Conservation (phyloP, 2,329 filamentous ascomycete genomes). For the Camillea tinctor region DNA sequence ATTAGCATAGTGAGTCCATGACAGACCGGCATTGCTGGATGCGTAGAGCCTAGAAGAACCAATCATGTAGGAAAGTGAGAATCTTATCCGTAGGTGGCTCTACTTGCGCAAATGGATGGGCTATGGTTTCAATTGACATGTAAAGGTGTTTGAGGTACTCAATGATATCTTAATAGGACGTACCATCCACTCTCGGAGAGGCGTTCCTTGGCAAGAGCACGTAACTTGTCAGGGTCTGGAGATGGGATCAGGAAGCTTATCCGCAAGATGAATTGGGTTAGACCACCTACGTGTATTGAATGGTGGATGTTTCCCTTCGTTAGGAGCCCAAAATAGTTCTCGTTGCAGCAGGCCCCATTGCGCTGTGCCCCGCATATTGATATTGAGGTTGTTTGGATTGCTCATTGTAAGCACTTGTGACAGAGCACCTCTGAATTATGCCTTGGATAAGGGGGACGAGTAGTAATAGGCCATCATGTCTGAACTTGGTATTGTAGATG, state of each 20-base stretch:
- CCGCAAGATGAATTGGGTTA: not conserved
- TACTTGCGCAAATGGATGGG: not conserved
- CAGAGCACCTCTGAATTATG: not conserved
- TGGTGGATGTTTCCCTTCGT: conserved; percentile 25
- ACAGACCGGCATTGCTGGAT: conserved; percentile 56
- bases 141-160: not conserved
- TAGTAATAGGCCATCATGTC: not conserved
- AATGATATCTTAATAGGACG: not conserved
- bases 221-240: conserved; percentile 56
- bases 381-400: conserved; percentile 28
- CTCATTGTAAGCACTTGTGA: conserved; percentile 19
- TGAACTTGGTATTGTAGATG: not conserved
- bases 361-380: conserved; percentile 23
- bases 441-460: not conserved
- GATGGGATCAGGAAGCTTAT: not conserved
- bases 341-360: conserved; percentile 29
- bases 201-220: conserved; percentile 54
- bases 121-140: not conserved
- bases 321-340: conserved; percentile 29
- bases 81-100: too few relatives aligned
- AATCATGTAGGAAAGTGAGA: not conserved
- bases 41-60: conserved; percentile 46
- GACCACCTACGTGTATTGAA: conserved; percentile 28
- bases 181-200: conserved; percentile 57
- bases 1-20: conserved; percentile 53